phyloP scores from a whole-genome alignment of 2,329 filamentous ascomycete genomes.

The Akanthomyces muscarius region DNA sequence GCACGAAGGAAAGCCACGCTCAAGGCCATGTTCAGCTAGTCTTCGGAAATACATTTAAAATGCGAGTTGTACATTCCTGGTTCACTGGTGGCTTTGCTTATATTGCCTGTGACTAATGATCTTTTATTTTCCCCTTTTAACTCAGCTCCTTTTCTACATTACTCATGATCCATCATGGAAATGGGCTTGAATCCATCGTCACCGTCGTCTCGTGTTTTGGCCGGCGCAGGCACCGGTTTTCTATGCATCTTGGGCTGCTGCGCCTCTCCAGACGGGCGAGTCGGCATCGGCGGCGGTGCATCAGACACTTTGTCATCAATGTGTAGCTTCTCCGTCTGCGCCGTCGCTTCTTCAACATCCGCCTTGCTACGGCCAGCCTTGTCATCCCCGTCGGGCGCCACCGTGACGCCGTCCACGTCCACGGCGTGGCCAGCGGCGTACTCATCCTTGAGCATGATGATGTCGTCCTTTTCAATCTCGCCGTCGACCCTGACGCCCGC shows the following conservation, averaged over 20 bases:
- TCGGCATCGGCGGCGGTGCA: conserved; percentile 4
- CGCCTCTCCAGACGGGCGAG: not conserved
- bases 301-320: not conserved
- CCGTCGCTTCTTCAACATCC: not conserved
- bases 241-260: not conserved
- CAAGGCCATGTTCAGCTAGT: not conserved
- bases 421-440: conserved; percentile 31
- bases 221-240: not conserved
- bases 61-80: no score
- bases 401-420: conserved; percentile 25
- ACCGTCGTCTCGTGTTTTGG: not conserved
- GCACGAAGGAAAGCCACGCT: not conserved
- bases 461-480: conserved; percentile 49
- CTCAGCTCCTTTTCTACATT: not conserved
- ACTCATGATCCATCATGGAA: not conserved
- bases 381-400: conserved; percentile 17
- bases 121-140: not conserved
- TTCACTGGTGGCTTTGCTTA: no score
- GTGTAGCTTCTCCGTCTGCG: not conserved
- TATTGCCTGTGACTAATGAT: no score
- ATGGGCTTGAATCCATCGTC: not conserved
- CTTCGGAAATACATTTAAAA: no score
- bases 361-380: not conserved
- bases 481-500: conserved; percentile 40
- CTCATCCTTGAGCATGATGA: conserved; percentile 43